Percentiles rank a stretch among this genome's conserved stretches.
phyloP scores from a whole-genome alignment of 1,284 basidiomycete genomes.

The Tilletiopsis washingtonensis region DNA sequence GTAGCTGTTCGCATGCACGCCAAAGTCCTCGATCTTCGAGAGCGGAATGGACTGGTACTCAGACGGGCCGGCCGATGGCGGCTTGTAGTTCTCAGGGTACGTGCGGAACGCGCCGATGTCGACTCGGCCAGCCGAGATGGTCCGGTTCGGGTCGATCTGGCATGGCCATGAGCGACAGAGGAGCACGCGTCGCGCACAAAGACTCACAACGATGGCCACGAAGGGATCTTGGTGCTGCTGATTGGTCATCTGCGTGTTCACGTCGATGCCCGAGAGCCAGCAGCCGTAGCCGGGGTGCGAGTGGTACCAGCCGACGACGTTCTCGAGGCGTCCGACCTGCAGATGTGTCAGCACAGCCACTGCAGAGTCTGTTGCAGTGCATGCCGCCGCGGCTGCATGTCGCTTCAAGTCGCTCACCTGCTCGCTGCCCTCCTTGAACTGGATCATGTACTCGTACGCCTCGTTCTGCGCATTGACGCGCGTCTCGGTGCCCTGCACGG shows the following conservation, averaged over 20 bases:
- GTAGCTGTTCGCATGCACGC: slow-evolving; percentile 89
- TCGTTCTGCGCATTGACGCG: slow-evolving; percentile 93
- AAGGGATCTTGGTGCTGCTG: slow-evolving; percentile 94
- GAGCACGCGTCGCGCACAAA: no score
- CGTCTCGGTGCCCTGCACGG: slow-evolving; percentile 98
- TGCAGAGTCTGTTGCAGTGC: neutral
- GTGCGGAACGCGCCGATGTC: slow-evolving; percentile 98
- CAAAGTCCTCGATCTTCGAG: slow-evolving; percentile 50
- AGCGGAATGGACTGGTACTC: slow-evolving; percentile 86
- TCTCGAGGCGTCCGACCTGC: slow-evolving; percentile 72
- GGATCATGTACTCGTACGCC: slow-evolving; percentile 97
- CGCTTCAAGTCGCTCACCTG: slow-evolving; percentile 58
- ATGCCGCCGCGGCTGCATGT: neutral
- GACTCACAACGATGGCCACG: slow-evolving; percentile 82
- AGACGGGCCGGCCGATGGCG: slow-evolving; percentile 57
- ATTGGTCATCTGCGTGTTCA: slow-evolving; percentile 89
- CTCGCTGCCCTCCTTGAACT: slow-evolving; percentile 71
- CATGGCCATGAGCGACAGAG: no score
- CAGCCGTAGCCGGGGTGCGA: slow-evolving; percentile 99
- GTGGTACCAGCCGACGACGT: slow-evolving; percentile 98
- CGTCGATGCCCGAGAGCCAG: slow-evolving; percentile 97
- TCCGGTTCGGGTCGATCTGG: slow-evolving; percentile 94
- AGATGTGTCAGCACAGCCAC: no score
- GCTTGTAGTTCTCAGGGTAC: slow-evolving; percentile 63
- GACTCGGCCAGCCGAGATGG: slow-evolving; percentile 92